Base-by-base conservation (phyloP, 148 eudicot genomes). In the Hydrangea macrophylla region DNA sequence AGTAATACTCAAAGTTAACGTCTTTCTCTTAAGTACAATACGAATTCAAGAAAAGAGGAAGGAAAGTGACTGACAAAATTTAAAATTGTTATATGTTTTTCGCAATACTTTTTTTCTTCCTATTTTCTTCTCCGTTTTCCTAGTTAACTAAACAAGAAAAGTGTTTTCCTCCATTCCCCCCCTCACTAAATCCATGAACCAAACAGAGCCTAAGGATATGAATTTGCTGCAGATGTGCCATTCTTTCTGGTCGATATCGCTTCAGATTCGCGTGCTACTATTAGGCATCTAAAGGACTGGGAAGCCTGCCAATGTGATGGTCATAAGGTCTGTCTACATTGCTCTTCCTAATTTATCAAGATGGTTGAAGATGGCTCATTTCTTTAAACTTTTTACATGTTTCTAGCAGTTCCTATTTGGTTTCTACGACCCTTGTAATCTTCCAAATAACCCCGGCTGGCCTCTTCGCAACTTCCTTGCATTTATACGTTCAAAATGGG, bases 351-450 rank as follows among this genome's bases (percentile, higher is more conserved):
- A 5, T 6, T 60, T 36, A 5, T 31, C 5, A 11, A 6, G 20
- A 0, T 20, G 32, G 32, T 31, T 72, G 40, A 12, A 33, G 36
- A 62, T 45, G 70, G 60, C 60, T 35, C 53, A 35, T 35, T 55
- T 8, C 33, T 2, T 66, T 17, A 65, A 59, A 35, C 40, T 66
- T 48, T 11, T 74, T 68, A 35, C 40, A 37, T 67, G 42, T 67
- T 68, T 18, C 63, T 71, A 65, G 78, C 92, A 93, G 98, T 44
- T 82, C 35, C 73, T 93, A 57, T 93, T 88, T 83, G 98, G 96
- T 20, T 90, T 90, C 75, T 93, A 93, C 76, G 98, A 93, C 64
- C 98, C 98, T 24, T 93, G 95, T 73, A 83, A 93, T 82, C 89
- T 77, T 76, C 83, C 85, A 62, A 80, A 70, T 30, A 78, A 86